phyloP scores from a whole-genome alignment of 345 rosid species.

The Jatropha curcas region DNA sequence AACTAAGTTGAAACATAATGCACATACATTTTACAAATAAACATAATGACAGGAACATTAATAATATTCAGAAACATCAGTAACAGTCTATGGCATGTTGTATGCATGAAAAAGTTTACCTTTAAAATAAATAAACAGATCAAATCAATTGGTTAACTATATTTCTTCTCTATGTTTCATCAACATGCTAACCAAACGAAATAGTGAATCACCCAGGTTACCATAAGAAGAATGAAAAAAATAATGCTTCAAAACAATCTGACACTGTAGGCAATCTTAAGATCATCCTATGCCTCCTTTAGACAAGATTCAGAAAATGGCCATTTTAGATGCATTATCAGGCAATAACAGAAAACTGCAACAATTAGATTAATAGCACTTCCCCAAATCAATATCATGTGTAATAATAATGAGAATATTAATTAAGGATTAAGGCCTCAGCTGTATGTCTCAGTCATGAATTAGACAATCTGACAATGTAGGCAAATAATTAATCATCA shows the following conservation, averaged over 20 bases:
- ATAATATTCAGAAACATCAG: no score
- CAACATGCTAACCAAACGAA: no score
- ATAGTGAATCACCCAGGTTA: no score
- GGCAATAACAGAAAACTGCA: neutral
- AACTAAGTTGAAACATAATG: no score
- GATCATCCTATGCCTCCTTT: neutral
- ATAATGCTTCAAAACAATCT: conserved; percentile 5
- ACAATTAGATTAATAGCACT: neutral
- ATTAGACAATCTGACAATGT: conserved; percentile 3
- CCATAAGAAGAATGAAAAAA: neutral
- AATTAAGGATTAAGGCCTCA: no score
- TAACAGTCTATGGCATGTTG: no score
- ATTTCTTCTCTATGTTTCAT: no score
- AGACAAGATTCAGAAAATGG: neutral
- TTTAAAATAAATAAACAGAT: no score
- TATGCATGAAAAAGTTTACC: no score
- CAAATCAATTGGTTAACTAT: no score
- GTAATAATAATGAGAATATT: neutral
- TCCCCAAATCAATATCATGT: neutral
- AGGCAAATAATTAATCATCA: conserved; percentile 5
- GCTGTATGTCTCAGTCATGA: neutral
- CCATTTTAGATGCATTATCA: neutral
- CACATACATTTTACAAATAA: no score
- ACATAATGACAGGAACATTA: no score
- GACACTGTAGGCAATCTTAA: conserved; percentile 3